phyloP scores from a whole-genome alignment of 305 asterid genomes.

The Coffea humblotiana region DNA sequence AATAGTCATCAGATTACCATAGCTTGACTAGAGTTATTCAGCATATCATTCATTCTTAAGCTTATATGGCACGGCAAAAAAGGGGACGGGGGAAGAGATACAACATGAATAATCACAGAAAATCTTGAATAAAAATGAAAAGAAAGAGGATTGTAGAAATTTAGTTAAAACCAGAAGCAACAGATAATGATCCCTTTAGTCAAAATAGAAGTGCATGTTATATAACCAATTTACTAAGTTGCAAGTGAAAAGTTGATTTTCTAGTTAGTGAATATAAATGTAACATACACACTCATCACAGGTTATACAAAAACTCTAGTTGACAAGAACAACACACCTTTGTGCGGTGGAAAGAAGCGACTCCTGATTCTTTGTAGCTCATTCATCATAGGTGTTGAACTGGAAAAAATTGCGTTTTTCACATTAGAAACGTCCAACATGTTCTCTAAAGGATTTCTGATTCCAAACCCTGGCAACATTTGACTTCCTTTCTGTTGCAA shows the following conservation, averaged over 20 bases:
- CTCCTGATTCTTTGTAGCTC: conserved; percentile 18
- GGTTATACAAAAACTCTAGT: not conserved
- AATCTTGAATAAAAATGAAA: not conserved
- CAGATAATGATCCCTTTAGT: no score
- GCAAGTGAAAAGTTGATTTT: not conserved
- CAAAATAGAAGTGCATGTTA: not conserved
- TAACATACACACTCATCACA: not conserved
- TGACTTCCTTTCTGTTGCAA: conserved; percentile 33
- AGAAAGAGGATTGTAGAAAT: not conserved
- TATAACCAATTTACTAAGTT: not conserved
- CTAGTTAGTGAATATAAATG: not conserved
- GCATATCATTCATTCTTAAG: not conserved
- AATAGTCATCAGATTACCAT: not conserved
- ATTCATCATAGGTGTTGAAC: conserved; percentile 13
- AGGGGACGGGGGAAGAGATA: no score
- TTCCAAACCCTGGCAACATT: conserved; percentile 31
- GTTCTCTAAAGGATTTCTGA: conserved; percentile 31
- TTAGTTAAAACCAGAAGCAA: not conserved
- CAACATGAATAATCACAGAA: not conserved
- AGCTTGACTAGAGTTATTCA: not conserved
- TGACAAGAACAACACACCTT: conserved; percentile 17
- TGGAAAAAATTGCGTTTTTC: conserved; percentile 30
- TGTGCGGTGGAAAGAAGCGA: conserved; percentile 9
- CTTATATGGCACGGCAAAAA: not conserved
- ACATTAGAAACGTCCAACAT: conserved; percentile 34